These are phyloP conservation scores for Fusarium buharicum DNA, from an alignment of 2,329 filamentous ascomycete species.

Conservation along the genomic window DNA sequence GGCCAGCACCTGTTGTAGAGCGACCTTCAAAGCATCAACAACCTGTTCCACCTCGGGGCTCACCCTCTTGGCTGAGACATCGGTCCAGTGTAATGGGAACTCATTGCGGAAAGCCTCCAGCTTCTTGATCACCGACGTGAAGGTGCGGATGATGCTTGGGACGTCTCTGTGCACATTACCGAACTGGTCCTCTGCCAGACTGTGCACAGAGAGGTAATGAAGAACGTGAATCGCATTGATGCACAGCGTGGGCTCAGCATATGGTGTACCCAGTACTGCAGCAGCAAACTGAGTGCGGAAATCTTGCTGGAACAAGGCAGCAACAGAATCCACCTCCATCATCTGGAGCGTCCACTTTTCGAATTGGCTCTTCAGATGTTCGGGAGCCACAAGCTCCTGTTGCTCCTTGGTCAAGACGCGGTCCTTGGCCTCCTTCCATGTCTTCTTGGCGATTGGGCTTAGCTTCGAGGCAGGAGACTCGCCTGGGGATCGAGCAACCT, in stretches of 20 bases:
- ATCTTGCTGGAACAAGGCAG: constrained; percentile 75
- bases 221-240: constrained; percentile 78
- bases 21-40: constrained; percentile 70
- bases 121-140: constrained; percentile 74
- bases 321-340: constrained; percentile 64
- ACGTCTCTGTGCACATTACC: constrained; percentile 89
- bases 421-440: constrained; percentile 59
- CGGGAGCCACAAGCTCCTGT: constrained; percentile 62
- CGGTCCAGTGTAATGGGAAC: constrained; percentile 80
- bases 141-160: constrained; percentile 75
- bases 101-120: constrained; percentile 73
- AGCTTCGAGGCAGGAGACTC: constrained; percentile 60
- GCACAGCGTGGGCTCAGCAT: constrained; percentile 74
- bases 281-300: constrained; percentile 72
- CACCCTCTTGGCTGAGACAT: constrained; percentile 67
- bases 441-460: constrained; percentile 63
- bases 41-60: constrained; percentile 77
- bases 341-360: constrained; percentile 59
- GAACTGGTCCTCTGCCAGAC: constrained; percentile 81
- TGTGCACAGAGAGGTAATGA: constrained; percentile 75
- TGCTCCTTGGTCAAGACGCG: constrained; percentile 64
- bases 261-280: constrained; percentile 78
- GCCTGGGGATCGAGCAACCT: constrained; percentile 59
- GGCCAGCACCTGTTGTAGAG: constrained; percentile 71
- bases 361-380: constrained; percentile 61